Conservation (phyloP, 352 stramenopile species). For the Phytophthora foliorum region DNA sequence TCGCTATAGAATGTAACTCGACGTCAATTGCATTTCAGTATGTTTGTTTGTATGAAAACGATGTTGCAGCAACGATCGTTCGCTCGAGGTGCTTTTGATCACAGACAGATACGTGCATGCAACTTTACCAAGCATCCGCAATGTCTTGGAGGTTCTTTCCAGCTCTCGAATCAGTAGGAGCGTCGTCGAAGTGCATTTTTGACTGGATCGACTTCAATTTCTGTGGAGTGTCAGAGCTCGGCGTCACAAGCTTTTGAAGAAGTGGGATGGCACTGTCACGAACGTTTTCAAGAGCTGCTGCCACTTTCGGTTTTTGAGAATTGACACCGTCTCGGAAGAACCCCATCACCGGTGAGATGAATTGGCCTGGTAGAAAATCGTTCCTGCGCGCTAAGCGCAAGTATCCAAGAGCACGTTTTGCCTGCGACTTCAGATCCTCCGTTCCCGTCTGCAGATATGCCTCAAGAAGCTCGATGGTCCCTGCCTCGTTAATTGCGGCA, state of each 20-base stretch:
- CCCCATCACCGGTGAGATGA: background rate
- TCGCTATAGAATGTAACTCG: no score
- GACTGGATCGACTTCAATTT: background rate
- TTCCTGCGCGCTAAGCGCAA: background rate
- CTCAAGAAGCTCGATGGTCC: background rate
- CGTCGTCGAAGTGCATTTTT: background rate
- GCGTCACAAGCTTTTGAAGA: constrained; percentile 8
- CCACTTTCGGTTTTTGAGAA: constrained; percentile 9
- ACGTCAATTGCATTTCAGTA: no score
- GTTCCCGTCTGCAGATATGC: constrained; percentile 1
- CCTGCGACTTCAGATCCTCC: constrained; percentile 9
- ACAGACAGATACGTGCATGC: background rate
- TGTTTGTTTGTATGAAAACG: no score
- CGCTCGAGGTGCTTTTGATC: no score
- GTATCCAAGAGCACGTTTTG: constrained; percentile 5
- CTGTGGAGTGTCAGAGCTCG: background rate
- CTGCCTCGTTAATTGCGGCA: constrained; percentile 8
- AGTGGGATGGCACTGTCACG: constrained; percentile 9
- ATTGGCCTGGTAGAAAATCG: background rate
- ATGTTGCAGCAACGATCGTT: no score
- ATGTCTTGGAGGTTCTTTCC: background rate
- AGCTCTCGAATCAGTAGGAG: background rate
- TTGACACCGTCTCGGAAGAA: constrained; percentile 2
- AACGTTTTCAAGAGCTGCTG: constrained; percentile 8
- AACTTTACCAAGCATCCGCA: background rate